Conservation (phyloP, 2,329 filamentous ascomycete species). For the Gliomastix tumulicola region DNA sequence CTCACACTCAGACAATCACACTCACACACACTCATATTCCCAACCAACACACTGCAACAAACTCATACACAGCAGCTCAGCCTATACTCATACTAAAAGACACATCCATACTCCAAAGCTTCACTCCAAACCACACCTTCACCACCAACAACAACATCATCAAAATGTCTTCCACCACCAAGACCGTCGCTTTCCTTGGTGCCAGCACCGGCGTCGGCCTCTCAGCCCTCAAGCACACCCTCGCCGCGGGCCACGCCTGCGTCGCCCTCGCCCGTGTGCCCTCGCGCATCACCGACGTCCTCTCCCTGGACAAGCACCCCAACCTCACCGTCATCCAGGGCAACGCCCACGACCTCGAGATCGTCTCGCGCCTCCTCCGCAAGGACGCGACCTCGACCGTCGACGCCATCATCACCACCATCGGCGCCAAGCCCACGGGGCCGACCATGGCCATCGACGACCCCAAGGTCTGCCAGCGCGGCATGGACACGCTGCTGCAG, state of each 20-base stretch:
- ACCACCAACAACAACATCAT: too few relatives aligned
- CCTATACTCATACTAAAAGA: too few relatives aligned
- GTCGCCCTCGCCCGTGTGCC: constrained; percentile 43
- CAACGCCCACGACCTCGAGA: constrained; percentile 33
- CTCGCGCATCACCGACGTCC: constrained; percentile 32
- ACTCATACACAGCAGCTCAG: too few relatives aligned
- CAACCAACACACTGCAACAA: too few relatives aligned
- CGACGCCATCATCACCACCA: constrained; percentile 37
- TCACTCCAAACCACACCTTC: too few relatives aligned
- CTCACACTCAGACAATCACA: too few relatives aligned
- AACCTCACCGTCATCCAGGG: constrained; percentile 38
- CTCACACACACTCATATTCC: too few relatives aligned
- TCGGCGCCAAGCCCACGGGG: constrained; percentile 30
- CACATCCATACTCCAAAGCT: too few relatives aligned
- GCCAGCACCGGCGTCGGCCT: constrained; percentile 43
- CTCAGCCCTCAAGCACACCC: constrained; percentile 33
- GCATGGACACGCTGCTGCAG: constrained; percentile 31
- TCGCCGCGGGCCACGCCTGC: constrained; percentile 37
- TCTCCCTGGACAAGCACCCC: constrained; percentile 18
- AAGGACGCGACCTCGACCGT: constrained; percentile 22
- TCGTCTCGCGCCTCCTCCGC: constrained; percentile 27
- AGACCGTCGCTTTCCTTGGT: constrained; percentile 45
- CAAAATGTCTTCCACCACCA: too few relatives aligned
- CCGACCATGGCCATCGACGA: constrained; percentile 31
- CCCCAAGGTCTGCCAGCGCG: constrained; percentile 37